Conservation (phyloP, 768 basidiomycete genomes). For the Serendipita sp. region DNA sequence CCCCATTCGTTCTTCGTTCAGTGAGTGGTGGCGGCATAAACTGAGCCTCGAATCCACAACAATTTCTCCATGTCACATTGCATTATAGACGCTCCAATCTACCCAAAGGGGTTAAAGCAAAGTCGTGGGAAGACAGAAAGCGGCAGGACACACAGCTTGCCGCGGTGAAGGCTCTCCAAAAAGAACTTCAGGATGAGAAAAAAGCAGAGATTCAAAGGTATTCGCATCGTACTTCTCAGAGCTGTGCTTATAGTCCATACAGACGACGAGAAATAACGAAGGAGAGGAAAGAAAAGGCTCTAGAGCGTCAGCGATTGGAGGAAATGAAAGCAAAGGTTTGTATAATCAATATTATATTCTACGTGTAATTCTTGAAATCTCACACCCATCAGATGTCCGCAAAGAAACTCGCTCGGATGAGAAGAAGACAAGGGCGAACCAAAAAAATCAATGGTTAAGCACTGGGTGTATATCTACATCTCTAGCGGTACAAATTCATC, state of each 20-base stretch:
- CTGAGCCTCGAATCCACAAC: no score
- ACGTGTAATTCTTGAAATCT: neutral
- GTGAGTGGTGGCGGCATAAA: no score
- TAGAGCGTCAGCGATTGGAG: constrained; percentile 48
- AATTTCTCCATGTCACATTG: no score
- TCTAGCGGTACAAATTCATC: neutral
- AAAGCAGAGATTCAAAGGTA: constrained; percentile 48
- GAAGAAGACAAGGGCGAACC: neutral
- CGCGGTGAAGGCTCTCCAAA: constrained; percentile 59
- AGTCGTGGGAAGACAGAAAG: constrained; percentile 54
- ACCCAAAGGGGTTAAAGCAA: constrained; percentile 47
- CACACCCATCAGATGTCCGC: neutral
- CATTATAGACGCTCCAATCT: constrained; percentile 48
- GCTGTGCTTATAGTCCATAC: neutral
- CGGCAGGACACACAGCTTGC: constrained; percentile 45
- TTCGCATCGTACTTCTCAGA: constrained; percentile 1
- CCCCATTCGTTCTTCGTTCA: neutral
- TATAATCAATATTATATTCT: constrained; percentile 24
- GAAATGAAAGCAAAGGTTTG: constrained; percentile 34
- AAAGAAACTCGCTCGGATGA: constrained; percentile 1
- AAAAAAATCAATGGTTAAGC: constrained; percentile 5
- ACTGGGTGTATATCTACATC: neutral
- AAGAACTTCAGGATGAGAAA: constrained; percentile 65
- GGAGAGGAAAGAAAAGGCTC: constrained; percentile 55
- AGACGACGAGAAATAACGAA: constrained; percentile 54